A percentile compares a stretch with the other conserved stretches of the same genome.
Evolutionary conservation across 306 rosid species (phyloP).

Genomic region (Biancaea sappan): DNA sequence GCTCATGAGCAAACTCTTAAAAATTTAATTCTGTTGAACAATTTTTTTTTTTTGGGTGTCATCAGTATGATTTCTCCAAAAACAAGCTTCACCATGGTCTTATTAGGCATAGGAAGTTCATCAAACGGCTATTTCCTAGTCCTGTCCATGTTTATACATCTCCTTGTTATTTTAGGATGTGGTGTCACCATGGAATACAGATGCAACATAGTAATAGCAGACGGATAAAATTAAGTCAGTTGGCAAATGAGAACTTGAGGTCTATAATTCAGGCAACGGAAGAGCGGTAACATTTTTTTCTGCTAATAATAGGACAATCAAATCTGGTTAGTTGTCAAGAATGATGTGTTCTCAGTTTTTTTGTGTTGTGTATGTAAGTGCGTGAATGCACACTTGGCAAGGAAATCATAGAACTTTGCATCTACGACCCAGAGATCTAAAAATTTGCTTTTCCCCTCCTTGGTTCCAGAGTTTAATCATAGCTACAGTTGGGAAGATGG

Average conservation of each 20-base stretch:
- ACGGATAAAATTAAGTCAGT: neutral
- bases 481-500: conserved; percentile 12
- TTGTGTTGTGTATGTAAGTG: neutral
- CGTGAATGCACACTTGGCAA: neutral
- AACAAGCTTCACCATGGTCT: neutral
- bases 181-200: neutral
- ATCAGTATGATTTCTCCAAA: neutral
- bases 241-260: conserved; percentile 10
- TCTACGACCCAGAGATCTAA: neutral
- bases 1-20: neutral
- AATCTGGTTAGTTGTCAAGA: no score
- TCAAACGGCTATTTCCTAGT: neutral
- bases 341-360: no score
- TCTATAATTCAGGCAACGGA: neutral
- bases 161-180: conserved; percentile 8
- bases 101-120: neutral
- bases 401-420: neutral
- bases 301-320: neutral
- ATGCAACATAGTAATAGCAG: conserved; percentile 4
- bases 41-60: neutral
- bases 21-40: neutral
- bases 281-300: neutral
- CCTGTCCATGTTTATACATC: neutral
- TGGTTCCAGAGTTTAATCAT: conserved; percentile 13
- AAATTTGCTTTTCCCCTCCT: neutral